A percentile compares a stretch with the other conserved stretches of the same genome.
These are phyloP conservation scores for Cephalotrichum gorgonifer DNA, from an alignment of 2,329 filamentous ascomycete genomes.

Conservation along the genomic window DNA sequence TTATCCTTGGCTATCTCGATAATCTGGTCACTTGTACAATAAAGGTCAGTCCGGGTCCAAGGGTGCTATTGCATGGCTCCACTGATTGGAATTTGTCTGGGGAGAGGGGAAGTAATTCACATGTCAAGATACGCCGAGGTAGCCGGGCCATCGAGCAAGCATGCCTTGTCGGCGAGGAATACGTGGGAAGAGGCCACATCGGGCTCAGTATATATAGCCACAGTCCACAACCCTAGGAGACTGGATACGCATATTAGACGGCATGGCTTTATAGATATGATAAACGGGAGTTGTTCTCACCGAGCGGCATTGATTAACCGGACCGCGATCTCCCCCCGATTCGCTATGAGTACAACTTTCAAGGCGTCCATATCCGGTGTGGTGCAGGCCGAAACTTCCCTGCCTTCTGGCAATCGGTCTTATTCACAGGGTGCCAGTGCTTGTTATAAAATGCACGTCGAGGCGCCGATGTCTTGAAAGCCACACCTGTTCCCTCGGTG, in stretches of 20 bases:
- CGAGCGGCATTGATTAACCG: constrained; percentile 29
- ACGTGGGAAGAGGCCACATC: constrained; percentile 46
- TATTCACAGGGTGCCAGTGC: too few relatives aligned
- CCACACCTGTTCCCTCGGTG: too few relatives aligned
- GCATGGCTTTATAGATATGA: neutral
- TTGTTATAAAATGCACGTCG: too few relatives aligned
- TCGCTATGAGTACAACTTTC: constrained; percentile 33
- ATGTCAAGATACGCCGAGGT: constrained; percentile 9
- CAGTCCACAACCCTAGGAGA: constrained; percentile 35
- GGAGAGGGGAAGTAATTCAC: constrained; percentile 21
- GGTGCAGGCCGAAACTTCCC: neutral
- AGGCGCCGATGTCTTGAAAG: too few relatives aligned
- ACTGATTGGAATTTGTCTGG: constrained; percentile 20
- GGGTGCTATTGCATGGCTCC: constrained; percentile 12
- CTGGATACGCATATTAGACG: constrained; percentile 18
- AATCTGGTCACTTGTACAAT: constrained; percentile 11
- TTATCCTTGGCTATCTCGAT: constrained; percentile 26
- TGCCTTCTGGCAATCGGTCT: too few relatives aligned
- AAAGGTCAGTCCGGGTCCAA: constrained; percentile 4
- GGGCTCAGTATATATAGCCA: constrained; percentile 47
- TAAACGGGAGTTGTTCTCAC: neutral
- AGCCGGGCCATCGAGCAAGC: constrained; percentile 23
- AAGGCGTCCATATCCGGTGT: neutral
- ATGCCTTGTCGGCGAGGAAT: constrained; percentile 38
- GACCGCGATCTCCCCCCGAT: constrained; percentile 48